Evolutionary conservation across 2,329 filamentous ascomycete species (phyloP), one percentile per base, ranked within the genome.

Genomic region (Trichophyton rubrum): DNA sequence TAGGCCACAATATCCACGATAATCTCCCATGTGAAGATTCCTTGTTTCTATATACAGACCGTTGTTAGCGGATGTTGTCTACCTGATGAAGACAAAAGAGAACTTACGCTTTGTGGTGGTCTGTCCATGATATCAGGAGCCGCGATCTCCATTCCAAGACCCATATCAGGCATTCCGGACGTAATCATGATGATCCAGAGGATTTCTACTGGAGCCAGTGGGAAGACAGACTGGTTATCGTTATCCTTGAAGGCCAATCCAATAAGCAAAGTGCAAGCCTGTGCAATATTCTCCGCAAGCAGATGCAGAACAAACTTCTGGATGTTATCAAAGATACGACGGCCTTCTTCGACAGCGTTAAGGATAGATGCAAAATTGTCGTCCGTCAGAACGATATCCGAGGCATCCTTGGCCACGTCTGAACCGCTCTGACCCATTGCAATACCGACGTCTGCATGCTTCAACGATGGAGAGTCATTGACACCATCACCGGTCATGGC

Each of bases 141-240:
- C 0, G 89, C 88, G 51, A 80, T 76, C 72, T 95, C 90, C 66
- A 90, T 86, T 20, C 90, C 89, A 0, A 96, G 82, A 49, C 90
- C 90, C 77, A 96, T 93, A 62, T 91, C 90, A 1, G 90, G 90
- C 72, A 93, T 84, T 62, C 86, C 88, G 45, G 88, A 92, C 0
- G 90, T 96, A 60, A 93, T 82, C 87, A 95, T 92, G 73, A 95
- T 95, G 72, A 96, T 89, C 90, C 89, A 96, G 62, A 96, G 82
- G 64, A 95, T 92, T 67, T 95, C 86, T 9, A 95, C 84, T 0
- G 90, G 89, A 0, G 88, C 85, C 51, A 95, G 82, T 3, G 90
- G 90, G 72, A 95, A 95, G 8, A 95, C 89, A 0, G 89, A 93
- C 63, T 88, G 80, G 7, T 82, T 80, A 8, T 79, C 76, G 1